These are phyloP conservation scores for Santalum album DNA, from an alignment of 164 flowering plant genomes.

Conservation along the genomic window DNA sequence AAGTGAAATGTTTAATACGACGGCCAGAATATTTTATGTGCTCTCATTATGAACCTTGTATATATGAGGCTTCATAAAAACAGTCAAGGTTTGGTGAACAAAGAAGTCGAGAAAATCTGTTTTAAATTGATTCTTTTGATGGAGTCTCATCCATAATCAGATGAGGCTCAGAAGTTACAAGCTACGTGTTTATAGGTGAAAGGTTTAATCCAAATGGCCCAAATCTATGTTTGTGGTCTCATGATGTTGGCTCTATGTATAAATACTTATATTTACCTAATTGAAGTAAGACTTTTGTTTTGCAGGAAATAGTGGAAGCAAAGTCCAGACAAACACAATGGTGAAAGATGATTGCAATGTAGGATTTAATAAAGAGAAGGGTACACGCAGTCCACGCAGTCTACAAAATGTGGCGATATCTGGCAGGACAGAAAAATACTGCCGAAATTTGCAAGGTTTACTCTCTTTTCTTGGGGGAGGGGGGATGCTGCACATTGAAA, in stretches of 20 bases:
- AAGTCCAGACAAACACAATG: slow-evolving; percentile 9
- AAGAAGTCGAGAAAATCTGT: too few species aligned
- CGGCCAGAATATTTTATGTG: too few species aligned
- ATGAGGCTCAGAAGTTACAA: background rate
- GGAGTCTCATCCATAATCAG: too few species aligned
- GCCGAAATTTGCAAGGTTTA: slow-evolving; percentile 14
- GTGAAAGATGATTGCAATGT: slow-evolving; percentile 4
- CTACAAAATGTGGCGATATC: slow-evolving; percentile 1
- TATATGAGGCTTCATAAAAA: too few species aligned
- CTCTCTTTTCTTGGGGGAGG: background rate
- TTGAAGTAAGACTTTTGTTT: slow-evolving; percentile 5
- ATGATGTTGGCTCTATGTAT: too few species aligned
- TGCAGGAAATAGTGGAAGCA: slow-evolving; percentile 20
- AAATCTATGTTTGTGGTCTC: too few species aligned
- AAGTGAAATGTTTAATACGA: too few species aligned
- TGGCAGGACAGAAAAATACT: slow-evolving; percentile 2
- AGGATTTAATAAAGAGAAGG: slow-evolving; percentile 5
- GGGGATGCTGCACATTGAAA: background rate
- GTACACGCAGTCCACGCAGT: slow-evolving; percentile 1
- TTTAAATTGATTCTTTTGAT: too few species aligned
- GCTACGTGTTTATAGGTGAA: too few species aligned
- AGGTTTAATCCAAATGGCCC: too few species aligned
- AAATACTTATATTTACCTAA: background rate
- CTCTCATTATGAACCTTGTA: too few species aligned
- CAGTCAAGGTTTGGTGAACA: too few species aligned